Conservation (phyloP, 305 asterid genomes). For the Solanum aculeatissimum region DNA sequence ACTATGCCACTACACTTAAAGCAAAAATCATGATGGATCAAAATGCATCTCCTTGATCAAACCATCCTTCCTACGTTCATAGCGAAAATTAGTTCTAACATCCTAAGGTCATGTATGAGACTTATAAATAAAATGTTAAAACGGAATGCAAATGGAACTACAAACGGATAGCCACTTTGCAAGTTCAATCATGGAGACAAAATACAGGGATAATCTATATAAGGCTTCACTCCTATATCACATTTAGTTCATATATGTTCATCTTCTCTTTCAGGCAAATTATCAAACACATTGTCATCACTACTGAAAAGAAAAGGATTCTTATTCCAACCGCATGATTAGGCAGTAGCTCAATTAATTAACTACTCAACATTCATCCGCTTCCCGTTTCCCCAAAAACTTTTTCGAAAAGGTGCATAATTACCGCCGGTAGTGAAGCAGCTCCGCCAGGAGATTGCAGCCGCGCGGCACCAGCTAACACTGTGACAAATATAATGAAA, state of each 20-base stretch:
- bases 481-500: no score
- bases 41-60: neutral
- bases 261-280: neutral
- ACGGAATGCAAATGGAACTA: neutral
- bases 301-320: neutral
- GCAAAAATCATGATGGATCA: neutral
- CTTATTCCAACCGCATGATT: neutral
- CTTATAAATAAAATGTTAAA: neutral
- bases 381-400: no score
- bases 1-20: no score
- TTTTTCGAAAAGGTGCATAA: rapidly evolving
- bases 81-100: neutral
- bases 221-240: neutral
- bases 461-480: no score
- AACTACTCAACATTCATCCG: neutral
- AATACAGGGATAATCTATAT: neutral
- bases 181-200: neutral
- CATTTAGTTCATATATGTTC: neutral
- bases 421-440: neutral
- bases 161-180: neutral
- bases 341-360: neutral
- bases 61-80: neutral
- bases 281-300: neutral
- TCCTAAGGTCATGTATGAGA: neutral
- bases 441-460: neutral